Evolutionary conservation across 225 moss, liverwort and hornwort species (phyloP), one percentile per base, ranked within the genome.

Genomic region (Neckera pumila): DNA sequence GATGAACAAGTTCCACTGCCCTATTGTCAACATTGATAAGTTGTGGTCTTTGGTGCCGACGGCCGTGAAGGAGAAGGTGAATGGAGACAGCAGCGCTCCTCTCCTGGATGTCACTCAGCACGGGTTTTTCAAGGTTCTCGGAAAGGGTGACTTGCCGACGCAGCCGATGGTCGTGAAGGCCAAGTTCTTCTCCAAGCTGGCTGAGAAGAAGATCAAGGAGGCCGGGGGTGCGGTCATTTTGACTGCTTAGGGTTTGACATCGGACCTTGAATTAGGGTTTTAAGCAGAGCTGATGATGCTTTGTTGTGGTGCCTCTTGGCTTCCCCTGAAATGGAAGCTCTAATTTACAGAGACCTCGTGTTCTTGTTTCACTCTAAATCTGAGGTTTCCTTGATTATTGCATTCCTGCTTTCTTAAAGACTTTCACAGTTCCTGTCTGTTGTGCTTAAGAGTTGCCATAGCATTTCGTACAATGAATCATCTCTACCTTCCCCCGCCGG

Each of bases 1-100:
- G 64, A 92, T 93, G 93, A 93, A 92, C 92, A 92, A 93, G 89
- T 92, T 89, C 61, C 92, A 93, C 73, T 93, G 93, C 57, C 92
- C 91, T 25, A 92, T 93, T 61, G 92, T 93, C 47, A 93, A 93
- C 89, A 82, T 92, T 27, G 93, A 93, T 59, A 93, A 93, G 91
- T 62, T 93, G 86, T 93, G 92, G 92, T 92, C 92, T 21, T 72
- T 93, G 84, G 92, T 93, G 53, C 91, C 91, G 33, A 89, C 89
- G 89, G 86, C 84, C 40, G 89, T 93, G 72, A 93, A 86, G 81
- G 92, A 85, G 88, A 93, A 93, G 88, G 87, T 56, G 53, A 66
- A 91, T 42, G 90, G 92, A 31, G 86, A 78, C 38, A 88, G 67
- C 26, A 87, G 69, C 40, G 92, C 92, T 53, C 92, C 92, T 73